Evolutionary conservation across 768 basidiomycete genomes (phyloP).

Genomic region (Xerocomus potaroensis): DNA sequence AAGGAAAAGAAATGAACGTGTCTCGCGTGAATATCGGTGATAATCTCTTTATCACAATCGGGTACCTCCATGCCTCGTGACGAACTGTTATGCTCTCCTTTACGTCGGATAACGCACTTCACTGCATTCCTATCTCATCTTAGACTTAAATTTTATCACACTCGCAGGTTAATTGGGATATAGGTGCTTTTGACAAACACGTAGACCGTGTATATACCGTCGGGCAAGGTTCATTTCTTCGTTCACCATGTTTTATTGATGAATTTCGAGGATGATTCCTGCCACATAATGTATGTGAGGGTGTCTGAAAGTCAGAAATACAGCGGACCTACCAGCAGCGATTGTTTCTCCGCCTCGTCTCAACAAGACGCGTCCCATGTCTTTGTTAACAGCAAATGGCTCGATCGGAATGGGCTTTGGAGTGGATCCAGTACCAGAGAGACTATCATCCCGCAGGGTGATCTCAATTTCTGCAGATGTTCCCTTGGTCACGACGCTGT

Average conservation of each 20-base stretch:
- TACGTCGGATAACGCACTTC: slow-evolving; percentile 10
- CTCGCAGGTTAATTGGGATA: slow-evolving; percentile 9
- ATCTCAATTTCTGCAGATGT: slow-evolving; percentile 85
- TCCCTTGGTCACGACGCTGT: slow-evolving; percentile 81
- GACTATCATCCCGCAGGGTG: slow-evolving; percentile 54
- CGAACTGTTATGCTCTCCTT: slow-evolving; percentile 17
- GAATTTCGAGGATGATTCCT: slow-evolving; percentile 46
- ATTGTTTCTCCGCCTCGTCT: slow-evolving; percentile 91
- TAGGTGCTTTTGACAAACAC: slow-evolving; percentile 4
- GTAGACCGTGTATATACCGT: slow-evolving; percentile 18
- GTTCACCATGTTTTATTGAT: slow-evolving; percentile 18
- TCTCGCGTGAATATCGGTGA: background rate
- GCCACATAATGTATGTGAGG: slow-evolving; percentile 4
- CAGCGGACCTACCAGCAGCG: slow-evolving; percentile 62
- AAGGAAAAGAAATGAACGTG: slow-evolving; percentile 29
- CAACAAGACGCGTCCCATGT: slow-evolving; percentile 91
- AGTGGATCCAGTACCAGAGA: slow-evolving; percentile 42
- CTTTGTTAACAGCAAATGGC: slow-evolving; percentile 82
- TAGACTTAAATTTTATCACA: slow-evolving; percentile 21
- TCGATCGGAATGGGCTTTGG: slow-evolving; percentile 78
- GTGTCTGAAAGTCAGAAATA: background rate
- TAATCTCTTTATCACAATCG: slow-evolving; percentile 1
- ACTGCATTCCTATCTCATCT: slow-evolving; percentile 8
- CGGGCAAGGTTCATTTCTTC: slow-evolving; percentile 2
- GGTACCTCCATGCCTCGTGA: slow-evolving; percentile 7